phyloP scores from a whole-genome alignment of 306 rosid species.

The Pterocarpus santalinus region DNA sequence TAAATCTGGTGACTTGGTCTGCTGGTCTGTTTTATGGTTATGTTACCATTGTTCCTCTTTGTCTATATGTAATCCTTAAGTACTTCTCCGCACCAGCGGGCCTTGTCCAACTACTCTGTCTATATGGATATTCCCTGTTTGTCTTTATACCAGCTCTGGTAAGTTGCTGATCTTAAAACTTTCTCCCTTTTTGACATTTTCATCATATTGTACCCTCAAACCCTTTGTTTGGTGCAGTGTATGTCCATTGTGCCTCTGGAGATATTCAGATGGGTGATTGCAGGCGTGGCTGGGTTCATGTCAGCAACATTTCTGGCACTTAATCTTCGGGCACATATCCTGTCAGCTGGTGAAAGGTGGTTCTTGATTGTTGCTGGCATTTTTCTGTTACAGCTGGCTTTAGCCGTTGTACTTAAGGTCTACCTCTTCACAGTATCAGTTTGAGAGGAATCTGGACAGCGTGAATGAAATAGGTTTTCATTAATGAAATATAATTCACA shows the following conservation, averaged over 20 bases:
- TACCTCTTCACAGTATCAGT: slow-evolving; percentile 85
- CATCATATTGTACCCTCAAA: slow-evolving; percentile 14
- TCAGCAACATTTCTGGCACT: slow-evolving; percentile 92
- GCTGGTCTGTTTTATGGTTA: slow-evolving; percentile 97
- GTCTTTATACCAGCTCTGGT: slow-evolving; percentile 96
- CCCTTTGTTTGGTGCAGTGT: slow-evolving; percentile 69
- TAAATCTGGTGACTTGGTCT: slow-evolving; percentile 93
- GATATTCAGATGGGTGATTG: slow-evolving; percentile 84
- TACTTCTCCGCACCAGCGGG: slow-evolving; percentile 95
- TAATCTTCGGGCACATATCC: slow-evolving; percentile 90
- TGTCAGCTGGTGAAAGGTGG: slow-evolving; percentile 94
- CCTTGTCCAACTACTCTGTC: slow-evolving; percentile 90
- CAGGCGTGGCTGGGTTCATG: slow-evolving; percentile 93
- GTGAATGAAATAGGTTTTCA: slow-evolving; percentile 45
- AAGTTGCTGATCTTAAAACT: slow-evolving; percentile 47
- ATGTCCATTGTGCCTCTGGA: slow-evolving; percentile 85
- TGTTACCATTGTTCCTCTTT: slow-evolving; percentile 82
- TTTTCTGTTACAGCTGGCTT: slow-evolving; percentile 90
- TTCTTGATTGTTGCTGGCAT: slow-evolving; percentile 89
- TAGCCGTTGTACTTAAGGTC: slow-evolving; percentile 79
- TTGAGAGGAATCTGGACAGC: slow-evolving; percentile 52
- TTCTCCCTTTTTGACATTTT: slow-evolving; percentile 32
- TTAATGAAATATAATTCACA: slow-evolving; percentile 49
- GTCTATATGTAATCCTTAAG: slow-evolving; percentile 81
- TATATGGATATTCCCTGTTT: slow-evolving; percentile 92